These are phyloP conservation scores for Penicillium sumatraense DNA, from an alignment of 2,329 filamentous ascomycete genomes.

Conservation along the genomic window DNA sequence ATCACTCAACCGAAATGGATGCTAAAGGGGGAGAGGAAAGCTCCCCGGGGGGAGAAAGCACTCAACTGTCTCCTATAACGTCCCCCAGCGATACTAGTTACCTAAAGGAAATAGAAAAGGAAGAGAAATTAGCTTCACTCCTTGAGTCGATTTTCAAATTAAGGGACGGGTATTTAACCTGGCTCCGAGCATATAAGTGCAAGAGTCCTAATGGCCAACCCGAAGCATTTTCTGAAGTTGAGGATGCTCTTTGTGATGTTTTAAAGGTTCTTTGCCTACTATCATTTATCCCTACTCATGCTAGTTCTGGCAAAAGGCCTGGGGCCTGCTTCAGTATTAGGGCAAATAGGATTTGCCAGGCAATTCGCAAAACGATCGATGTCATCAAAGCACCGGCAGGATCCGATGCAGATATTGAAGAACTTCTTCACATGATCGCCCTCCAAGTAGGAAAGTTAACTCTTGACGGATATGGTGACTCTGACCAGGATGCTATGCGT, in stretches of 20 bases:
- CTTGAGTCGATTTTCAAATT: neutral
- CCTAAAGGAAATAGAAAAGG: no score
- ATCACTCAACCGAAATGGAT: no score
- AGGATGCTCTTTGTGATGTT: neutral
- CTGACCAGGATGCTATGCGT: neutral
- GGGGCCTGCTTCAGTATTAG: neutral
- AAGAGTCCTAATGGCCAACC: neutral
- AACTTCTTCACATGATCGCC: neutral
- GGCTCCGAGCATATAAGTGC: neutral
- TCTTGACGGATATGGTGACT: neutral
- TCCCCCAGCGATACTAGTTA: no score
- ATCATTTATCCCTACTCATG: neutral
- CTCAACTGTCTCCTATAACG: no score
- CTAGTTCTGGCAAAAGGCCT: neutral
- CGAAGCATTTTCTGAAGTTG: neutral
- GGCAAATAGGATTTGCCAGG: neutral
- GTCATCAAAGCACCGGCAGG: neutral
- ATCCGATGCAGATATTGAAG: neutral
- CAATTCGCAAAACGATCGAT: neutral
- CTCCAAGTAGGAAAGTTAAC: neutral
- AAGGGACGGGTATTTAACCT: neutral
- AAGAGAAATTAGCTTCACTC: neutral
- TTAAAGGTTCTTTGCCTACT: neutral
- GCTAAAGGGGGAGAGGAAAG: no score
- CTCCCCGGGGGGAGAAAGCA: no score